Conservation (phyloP, 176 grass and related monocot species). For the Puya raimondii region DNA sequence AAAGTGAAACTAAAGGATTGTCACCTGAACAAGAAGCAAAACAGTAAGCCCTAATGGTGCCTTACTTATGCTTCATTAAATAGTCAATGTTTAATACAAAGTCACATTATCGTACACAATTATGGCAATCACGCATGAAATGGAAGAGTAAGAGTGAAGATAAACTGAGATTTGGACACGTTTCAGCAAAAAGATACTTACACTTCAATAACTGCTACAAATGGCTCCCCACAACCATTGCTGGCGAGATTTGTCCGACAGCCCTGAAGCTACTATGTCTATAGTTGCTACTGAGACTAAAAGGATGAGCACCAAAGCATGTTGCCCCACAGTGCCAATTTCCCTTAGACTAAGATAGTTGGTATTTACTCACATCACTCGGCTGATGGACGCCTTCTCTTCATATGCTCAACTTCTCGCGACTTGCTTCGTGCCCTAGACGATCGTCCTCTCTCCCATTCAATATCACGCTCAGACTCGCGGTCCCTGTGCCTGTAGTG, state of each 20-base stretch:
- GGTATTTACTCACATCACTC: constrained; percentile 18
- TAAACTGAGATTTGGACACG: neutral
- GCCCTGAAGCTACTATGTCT: neutral
- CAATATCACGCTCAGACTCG: constrained; percentile 49
- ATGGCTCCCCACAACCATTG: neutral
- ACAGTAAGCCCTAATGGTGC: no score
- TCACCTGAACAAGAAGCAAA: neutral
- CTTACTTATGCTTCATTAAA: neutral
- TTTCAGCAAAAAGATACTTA: neutral
- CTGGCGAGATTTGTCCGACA: neutral
- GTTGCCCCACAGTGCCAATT: neutral
- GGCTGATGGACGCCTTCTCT: constrained; percentile 52
- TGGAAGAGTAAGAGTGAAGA: neutral
- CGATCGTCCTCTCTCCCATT: constrained; percentile 63
- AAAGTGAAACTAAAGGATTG: neutral
- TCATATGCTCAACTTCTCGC: constrained; percentile 56
- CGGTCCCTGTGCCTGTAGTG: constrained; percentile 50
- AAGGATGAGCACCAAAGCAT: neutral
- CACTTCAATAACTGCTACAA: neutral
- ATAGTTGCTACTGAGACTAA: neutral
- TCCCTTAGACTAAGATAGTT: neutral
- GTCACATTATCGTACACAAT: neutral
- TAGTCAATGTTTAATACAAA: neutral
- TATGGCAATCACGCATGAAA: neutral
- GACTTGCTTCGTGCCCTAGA: constrained; percentile 62